Base-by-base conservation (phyloP, 2,329 filamentous ascomycete genomes). In the Chaetomiaceae sp. region DNA sequence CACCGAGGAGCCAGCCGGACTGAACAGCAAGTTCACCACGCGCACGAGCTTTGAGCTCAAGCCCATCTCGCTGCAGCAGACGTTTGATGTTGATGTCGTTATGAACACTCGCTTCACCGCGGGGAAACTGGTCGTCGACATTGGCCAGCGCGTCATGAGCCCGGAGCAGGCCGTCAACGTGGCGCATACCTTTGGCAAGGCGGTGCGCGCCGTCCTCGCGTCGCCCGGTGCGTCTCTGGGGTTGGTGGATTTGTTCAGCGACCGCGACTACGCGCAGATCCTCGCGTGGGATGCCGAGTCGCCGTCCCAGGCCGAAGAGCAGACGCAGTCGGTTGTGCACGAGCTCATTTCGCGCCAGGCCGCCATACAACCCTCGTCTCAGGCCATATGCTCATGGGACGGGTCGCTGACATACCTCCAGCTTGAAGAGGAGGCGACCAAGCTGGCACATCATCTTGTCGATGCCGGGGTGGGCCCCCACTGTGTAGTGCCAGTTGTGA, bases 401-500 rank as follows among this genome's bases (percentile, higher is more conserved):
- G 71, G 71, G 1, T 60, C 67, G 11, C 60, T 73, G 6, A 67
- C 68, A 0, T 74, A 72, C 41, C 49, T 59, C 8, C 61, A 72
- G 43, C 52, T 74, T 4, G 60, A 66, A 3, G 60, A 62, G 0
- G 62, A 67, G 7, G 66, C 68, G 0, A 60, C 65, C 2, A 63
- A 61, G 4, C 60, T 74, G 1, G 65, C 68, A 2, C 64, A 63
- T 2, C 65, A 73, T 41, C 68, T 88, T 0, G 60, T 72, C 2
- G 67, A 71, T 18, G 62, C 71, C 11, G 78, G 78, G 0, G 69
- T 79, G 0, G 62, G 67, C 0, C 68, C 71, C 0, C 74, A 77
- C 9, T 69, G 76, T 7, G 67, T 84, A 4, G 73, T 89, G 1
- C 81, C 80, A 5, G 71, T 89, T 6, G 75, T 83, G 15, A 72